Percentiles rank a stretch among this genome's conserved stretches.
These are phyloP conservation scores for Zea luxurians DNA, from an alignment of 176 grass and related monocot species.

Conservation along the genomic window DNA sequence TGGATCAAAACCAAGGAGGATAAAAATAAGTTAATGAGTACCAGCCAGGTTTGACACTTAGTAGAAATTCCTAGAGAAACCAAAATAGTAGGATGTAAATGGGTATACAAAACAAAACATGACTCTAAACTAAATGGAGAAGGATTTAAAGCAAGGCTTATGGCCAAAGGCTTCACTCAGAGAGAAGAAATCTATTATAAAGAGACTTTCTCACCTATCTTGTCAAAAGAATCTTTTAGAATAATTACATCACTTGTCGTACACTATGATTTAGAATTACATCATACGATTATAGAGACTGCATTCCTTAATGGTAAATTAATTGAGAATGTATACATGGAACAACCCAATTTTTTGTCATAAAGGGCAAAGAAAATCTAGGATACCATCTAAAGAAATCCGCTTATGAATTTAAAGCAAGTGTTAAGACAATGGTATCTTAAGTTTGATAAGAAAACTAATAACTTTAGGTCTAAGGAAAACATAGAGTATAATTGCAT, in stretches of 20 bases:
- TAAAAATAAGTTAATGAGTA: neutral
- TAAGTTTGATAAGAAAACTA: neutral
- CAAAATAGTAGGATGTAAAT: neutral
- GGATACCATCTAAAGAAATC: neutral
- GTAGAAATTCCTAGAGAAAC: neutral
- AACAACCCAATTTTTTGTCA: neutral
- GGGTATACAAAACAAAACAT: neutral
- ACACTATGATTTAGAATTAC: neutral
- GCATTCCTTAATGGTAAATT: neutral
- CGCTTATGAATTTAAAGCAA: neutral
- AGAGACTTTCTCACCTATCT: neutral
- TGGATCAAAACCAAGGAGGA: neutral
- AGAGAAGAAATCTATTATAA: neutral
- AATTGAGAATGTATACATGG: too few species aligned
- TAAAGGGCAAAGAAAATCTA: neutral
- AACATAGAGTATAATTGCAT: too few species aligned
- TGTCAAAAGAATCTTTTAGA: neutral
- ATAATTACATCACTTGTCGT: neutral
- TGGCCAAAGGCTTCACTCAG: neutral
- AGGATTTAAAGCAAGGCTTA: neutral
- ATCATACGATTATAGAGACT: neutral
- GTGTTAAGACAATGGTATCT: neutral
- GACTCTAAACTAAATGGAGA: neutral
- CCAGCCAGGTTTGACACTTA: neutral
- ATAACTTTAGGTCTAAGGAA: too few species aligned